Percentiles rank a stretch among this genome's conserved stretches.
Conservation (phyloP, 306 rosid species). For the Erythrophleum fordii region DNA sequence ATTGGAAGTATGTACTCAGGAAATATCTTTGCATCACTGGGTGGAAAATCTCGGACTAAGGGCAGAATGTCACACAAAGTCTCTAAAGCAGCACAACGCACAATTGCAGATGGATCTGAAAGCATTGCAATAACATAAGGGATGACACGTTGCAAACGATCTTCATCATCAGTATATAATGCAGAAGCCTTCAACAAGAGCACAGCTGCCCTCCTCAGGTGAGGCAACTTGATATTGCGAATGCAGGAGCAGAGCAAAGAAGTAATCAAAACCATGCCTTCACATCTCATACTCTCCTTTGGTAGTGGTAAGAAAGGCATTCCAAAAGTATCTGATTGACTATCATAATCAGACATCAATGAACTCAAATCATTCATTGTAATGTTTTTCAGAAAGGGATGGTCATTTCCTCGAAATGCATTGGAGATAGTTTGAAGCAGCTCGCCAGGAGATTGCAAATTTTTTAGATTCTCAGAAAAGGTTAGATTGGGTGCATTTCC, state of each 20-base stretch:
- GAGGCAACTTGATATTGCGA: conserved; percentile 94
- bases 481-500: conserved; percentile 54
- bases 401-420: conserved; percentile 83
- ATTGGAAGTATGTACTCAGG: conserved; percentile 94
- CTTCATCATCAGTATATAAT: conserved; percentile 88
- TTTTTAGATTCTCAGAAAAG: conserved; percentile 62
- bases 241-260: conserved; percentile 93
- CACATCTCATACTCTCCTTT: conserved; percentile 86
- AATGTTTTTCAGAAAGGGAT: conserved; percentile 81
- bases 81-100: conserved; percentile 95
- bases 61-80: conserved; percentile 93
- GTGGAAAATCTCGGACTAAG: conserved; percentile 91
- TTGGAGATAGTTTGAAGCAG: conserved; percentile 79
- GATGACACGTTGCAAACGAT: conserved; percentile 90
- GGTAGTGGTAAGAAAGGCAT: conserved; percentile 78
- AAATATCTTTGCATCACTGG: conserved; percentile 97
- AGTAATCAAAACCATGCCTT: conserved; percentile 96
- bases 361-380: conserved; percentile 73
- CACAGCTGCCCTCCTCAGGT: conserved; percentile 85
- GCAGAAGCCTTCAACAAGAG: conserved; percentile 91
- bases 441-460: conserved; percentile 75
- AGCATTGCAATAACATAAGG: conserved; percentile 97
- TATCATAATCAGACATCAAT: conserved; percentile 85
- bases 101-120: conserved; percentile 91
- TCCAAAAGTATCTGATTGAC: conserved; percentile 91